phyloP scores from a whole-genome alignment of 768 basidiomycete species.

The Phlebiopsis gigantea region DNA sequence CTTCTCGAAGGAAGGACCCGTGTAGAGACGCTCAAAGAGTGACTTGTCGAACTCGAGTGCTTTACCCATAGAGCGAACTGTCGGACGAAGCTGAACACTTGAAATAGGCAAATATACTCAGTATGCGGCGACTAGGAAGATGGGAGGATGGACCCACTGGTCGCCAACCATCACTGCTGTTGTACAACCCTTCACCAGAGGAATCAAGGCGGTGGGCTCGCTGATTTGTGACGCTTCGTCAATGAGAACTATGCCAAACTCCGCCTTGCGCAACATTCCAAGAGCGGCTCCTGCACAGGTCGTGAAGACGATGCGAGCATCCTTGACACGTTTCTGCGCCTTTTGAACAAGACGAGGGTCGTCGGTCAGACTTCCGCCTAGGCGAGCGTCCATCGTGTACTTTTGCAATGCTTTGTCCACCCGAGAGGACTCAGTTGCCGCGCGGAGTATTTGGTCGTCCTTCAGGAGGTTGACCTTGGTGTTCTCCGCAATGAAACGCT shows the following conservation, averaged over 20 bases:
- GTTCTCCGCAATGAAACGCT: constrained; percentile 53
- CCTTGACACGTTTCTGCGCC: constrained; percentile 53
- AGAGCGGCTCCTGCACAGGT: constrained; percentile 64
- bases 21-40: constrained; percentile 56
- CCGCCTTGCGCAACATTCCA: constrained; percentile 46
- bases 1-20: constrained; percentile 26
- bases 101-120: not conserved
- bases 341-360: constrained; percentile 52
- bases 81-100: constrained; percentile 68
- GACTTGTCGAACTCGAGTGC: constrained; percentile 55
- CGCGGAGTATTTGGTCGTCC: constrained; percentile 58
- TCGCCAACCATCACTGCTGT: constrained; percentile 62
- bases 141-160: constrained; percentile 47
- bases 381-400: constrained; percentile 59
- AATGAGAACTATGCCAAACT: constrained; percentile 59
- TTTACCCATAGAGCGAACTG: constrained; percentile 53
- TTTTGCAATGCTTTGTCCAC: constrained; percentile 52
- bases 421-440: constrained; percentile 59
- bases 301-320: constrained; percentile 54
- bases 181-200: constrained; percentile 57
- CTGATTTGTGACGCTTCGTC: constrained; percentile 72
- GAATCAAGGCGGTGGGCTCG: constrained; percentile 60
- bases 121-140: not conserved
- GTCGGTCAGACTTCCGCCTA: constrained; percentile 60
- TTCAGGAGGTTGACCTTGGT: constrained; percentile 35